These are phyloP conservation scores for Hanseniaspora clermontiae DNA, from an alignment of 805 yeast species.

Conservation along the genomic window DNA sequence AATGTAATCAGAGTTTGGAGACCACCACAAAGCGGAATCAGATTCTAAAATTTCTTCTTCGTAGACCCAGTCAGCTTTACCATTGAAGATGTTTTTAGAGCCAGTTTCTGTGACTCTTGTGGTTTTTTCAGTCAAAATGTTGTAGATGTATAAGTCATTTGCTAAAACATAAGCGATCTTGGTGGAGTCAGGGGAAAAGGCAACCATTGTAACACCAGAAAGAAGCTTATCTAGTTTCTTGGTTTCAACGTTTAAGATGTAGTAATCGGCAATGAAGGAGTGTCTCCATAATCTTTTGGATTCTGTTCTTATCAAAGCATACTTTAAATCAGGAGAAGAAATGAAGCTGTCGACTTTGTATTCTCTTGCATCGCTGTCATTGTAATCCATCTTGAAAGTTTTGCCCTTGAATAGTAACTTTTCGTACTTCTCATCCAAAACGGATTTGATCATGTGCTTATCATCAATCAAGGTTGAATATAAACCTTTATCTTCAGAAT, in stretches of 20 bases:
- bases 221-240: constrained; percentile 22
- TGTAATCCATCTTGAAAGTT: constrained; percentile 29
- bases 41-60: constrained; percentile 76
- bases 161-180: constrained; percentile 53
- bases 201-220: constrained; percentile 35
- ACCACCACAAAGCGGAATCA: constrained; percentile 77
- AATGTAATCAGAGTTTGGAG: constrained; percentile 54
- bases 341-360: constrained; percentile 41
- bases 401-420: constrained; percentile 40
- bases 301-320: constrained; percentile 49
- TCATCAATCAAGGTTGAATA: constrained; percentile 40
- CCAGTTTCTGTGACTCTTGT: constrained; percentile 59
- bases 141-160: constrained; percentile 54
- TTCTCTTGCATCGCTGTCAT: constrained; percentile 20
- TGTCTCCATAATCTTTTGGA: constrained; percentile 49
- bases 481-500: constrained; percentile 52
- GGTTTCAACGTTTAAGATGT: constrained; percentile 30
- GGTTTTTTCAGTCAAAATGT: constrained; percentile 23
- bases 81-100: constrained; percentile 58
- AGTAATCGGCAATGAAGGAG: constrained; percentile 34
- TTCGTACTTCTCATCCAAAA: constrained; percentile 33
- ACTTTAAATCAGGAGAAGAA: constrained; percentile 55
- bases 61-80: constrained; percentile 89
- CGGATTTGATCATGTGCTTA: constrained; percentile 44
- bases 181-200: constrained; percentile 64